phyloP scores from a whole-genome alignment of 495 filamentous ascomycete genomes.

The Penicillium alfredii region DNA sequence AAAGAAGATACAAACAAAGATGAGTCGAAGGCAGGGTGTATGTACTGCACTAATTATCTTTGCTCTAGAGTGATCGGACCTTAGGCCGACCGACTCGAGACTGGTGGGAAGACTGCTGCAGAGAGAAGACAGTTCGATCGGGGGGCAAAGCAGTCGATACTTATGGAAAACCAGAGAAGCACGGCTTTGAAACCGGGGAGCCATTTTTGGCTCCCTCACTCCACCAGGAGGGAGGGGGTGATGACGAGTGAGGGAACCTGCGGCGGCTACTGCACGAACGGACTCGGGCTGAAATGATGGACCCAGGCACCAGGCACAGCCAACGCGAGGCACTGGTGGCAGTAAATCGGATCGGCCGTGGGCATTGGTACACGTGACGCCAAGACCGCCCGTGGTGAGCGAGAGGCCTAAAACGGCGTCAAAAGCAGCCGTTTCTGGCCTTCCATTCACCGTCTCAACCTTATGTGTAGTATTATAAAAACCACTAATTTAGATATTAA shows the following conservation, averaged over 20 bases:
- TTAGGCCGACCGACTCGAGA: no score
- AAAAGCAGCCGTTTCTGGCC: slow-evolving; percentile 15
- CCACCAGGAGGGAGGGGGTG: slow-evolving; percentile 3
- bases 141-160: background rate
- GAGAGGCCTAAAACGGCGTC: slow-evolving; percentile 15
- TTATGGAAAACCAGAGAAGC: background rate
- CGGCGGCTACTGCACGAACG: slow-evolving; percentile 10
- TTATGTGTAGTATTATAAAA: slow-evolving; percentile 8
- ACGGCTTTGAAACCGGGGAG: background rate
- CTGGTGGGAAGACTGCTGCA: slow-evolving; percentile 6
- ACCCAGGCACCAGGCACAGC: slow-evolving; percentile 13
- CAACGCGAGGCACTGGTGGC: slow-evolving; percentile 8
- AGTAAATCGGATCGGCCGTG: slow-evolving; percentile 10
- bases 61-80: no score
- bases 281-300: slow-evolving; percentile 4
- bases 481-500: no score
- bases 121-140: slow-evolving; percentile 6
- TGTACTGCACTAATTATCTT: slow-evolving; percentile 5
- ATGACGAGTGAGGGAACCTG: slow-evolving; percentile 2
- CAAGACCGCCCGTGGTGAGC: slow-evolving; percentile 15
- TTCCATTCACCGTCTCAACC: slow-evolving; percentile 16
- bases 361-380: slow-evolving; percentile 11
- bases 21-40: slow-evolving; percentile 7
- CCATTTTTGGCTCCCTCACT: slow-evolving; percentile 7
- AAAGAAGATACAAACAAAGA: slow-evolving; percentile 5